Base-by-base conservation (phyloP, 192 early-diverging fungal genomes). In the Coemansia sp. region DNA sequence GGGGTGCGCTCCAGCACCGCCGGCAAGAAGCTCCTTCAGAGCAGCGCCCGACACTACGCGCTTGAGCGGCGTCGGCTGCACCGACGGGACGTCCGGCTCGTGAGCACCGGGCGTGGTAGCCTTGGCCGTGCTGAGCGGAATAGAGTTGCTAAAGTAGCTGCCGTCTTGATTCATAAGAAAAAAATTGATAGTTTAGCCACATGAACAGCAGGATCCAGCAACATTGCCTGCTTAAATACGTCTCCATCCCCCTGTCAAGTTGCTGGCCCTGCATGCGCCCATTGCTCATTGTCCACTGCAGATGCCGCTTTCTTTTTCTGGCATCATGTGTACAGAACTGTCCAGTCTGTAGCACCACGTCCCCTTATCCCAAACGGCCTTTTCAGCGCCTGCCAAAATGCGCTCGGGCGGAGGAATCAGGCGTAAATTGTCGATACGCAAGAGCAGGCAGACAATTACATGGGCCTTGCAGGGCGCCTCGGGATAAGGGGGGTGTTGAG, bases 41-140 rank as follows among this genome's bases (percentile, higher is more conserved):
- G 75, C 75, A 5, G 69, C 64, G 48, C 75, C 75, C 10, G 75
- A 78, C 20, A 78, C 69, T 16, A 78, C 75, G 44, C 75, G 75
- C 61, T 71, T 70, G 51, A 78, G 75, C 26, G 75, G 50, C 32
- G 75, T 68, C 36, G 75, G 75, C 40, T 66, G 56, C 8, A 53
- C 50, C 15, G 53, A 57, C 6, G 66, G 71, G 9, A 61, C 75
- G 55, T 76, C 51, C 44, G 62, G 49, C 26, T 69, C 62, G 23
- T 58, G 71, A 18, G 32, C 66, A 30, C 73, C 66, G 2, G 73
- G 66, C 44, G 73, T 69, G 40, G 71, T 75, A 15, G 73, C 73
- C 66, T 76, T 76, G 73, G 47, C 73, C 17, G 73, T 76, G 62
- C 40, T 68, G 30, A 66, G 66, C 31, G 73, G 73, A 31, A 76